phyloP scores from a whole-genome alignment of 2,329 filamentous ascomycete species.

The Tolypocladium guangdongense region DNA sequence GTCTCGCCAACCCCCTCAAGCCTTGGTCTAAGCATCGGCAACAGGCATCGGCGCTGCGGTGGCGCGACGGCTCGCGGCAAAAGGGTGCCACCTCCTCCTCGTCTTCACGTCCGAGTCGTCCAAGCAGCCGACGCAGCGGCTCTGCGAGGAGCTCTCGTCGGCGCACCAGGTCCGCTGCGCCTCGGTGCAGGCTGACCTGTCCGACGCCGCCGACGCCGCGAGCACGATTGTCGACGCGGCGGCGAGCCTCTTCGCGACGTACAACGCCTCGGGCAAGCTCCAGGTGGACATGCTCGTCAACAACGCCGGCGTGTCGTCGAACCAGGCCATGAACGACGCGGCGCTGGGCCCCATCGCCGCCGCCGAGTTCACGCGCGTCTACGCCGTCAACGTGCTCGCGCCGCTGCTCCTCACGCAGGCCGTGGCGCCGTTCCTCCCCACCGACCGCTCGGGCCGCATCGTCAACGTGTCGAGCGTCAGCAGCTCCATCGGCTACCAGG shows the following conservation, averaged over 20 bases:
- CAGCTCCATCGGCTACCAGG: conserved; percentile 40
- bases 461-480: conserved; percentile 46
- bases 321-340: conserved; percentile 49
- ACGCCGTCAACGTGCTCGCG: conserved; percentile 72
- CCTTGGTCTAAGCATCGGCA: neutral
- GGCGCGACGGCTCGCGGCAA: conserved; percentile 44
- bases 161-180: conserved; percentile 26
- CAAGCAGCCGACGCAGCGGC: conserved; percentile 30
- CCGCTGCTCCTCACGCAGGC: conserved; percentile 71
- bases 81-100: conserved; percentile 48
- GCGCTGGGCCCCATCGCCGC: conserved; percentile 41
- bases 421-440: conserved; percentile 56
- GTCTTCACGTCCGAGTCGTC: conserved; percentile 50
- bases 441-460: conserved; percentile 50
- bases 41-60: conserved; percentile 45
- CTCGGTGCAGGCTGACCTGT: conserved; percentile 18
- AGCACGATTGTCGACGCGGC: conserved; percentile 19
- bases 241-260: conserved; percentile 13
- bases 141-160: conserved; percentile 34
- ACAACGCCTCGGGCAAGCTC: conserved; percentile 11
- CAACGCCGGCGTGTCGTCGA: conserved; percentile 65
- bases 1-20: neutral
- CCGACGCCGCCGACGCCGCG: conserved; percentile 12
- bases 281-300: conserved; percentile 74
- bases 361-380: conserved; percentile 59